Conservation (phyloP, 164 flowering plant genomes). For the Houttuynia cordata region DNA sequence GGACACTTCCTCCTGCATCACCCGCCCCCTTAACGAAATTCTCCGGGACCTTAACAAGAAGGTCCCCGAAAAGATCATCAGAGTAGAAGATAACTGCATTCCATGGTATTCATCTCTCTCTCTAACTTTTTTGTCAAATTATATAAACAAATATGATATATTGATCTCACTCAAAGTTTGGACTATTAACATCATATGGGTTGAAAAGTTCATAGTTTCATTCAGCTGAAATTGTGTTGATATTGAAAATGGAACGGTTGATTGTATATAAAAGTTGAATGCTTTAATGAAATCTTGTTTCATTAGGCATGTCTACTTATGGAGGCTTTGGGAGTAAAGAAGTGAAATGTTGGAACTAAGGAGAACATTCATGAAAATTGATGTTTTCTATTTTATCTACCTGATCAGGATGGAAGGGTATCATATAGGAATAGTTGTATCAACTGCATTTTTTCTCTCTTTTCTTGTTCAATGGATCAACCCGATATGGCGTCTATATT, state of each 20-base stretch:
- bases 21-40: conserved; percentile 75
- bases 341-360: too few species aligned
- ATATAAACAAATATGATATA: too few species aligned
- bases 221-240: not conserved
- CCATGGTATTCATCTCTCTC: conserved; percentile 37
- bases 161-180: not conserved
- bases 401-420: too few species aligned
- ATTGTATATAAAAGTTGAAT: not conserved
- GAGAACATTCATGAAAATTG: too few species aligned
- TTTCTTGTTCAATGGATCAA: too few species aligned
- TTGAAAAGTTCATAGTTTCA: not conserved
- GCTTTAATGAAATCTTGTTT: too few species aligned
- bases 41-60: conserved; percentile 88
- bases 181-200: not conserved
- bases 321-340: not conserved
- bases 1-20: conserved; percentile 52
- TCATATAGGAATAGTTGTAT: too few species aligned
- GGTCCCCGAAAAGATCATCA: conserved; percentile 65
- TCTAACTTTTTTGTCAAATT: not conserved
- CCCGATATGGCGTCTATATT: too few species aligned
- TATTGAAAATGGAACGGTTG: too few species aligned
- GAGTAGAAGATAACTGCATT: conserved; percentile 26
- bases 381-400: too few species aligned
- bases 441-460: too few species aligned
- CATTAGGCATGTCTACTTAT: too few species aligned